Conservation (phyloP, 306 rosid genomes). For the Cicer cuneatum region DNA sequence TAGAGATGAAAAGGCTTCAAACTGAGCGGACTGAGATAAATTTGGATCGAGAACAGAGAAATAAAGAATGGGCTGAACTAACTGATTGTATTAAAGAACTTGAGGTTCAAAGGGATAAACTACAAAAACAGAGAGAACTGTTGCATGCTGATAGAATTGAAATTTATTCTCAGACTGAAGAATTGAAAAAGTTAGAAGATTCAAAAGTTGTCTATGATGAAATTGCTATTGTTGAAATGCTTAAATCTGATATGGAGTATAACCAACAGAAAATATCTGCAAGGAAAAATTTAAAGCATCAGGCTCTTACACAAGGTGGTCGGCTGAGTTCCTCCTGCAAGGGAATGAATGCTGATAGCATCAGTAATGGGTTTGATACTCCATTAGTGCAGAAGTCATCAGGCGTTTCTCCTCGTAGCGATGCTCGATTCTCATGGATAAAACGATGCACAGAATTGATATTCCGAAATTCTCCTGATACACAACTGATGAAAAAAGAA, state of each 20-base stretch:
- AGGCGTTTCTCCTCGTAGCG: slow-evolving; percentile 55
- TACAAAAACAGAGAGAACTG: slow-evolving; percentile 82
- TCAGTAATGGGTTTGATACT: slow-evolving; percentile 55
- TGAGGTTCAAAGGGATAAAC: slow-evolving; percentile 82
- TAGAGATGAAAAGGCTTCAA: slow-evolving; percentile 81
- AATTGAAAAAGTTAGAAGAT: slow-evolving; percentile 70
- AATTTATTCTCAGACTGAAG: slow-evolving; percentile 75
- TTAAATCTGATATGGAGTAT: slow-evolving; percentile 61
- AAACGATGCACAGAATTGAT: slow-evolving; percentile 73
- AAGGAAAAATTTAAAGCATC: slow-evolving; percentile 56
- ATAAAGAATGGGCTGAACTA: slow-evolving; percentile 90
- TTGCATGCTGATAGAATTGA: slow-evolving; percentile 84
- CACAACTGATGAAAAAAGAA: slow-evolving; percentile 39
- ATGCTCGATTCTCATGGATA: slow-evolving; percentile 75
- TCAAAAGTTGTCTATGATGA: slow-evolving; percentile 71
- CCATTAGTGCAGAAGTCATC: slow-evolving; percentile 53
- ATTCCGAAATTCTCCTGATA: slow-evolving; percentile 71
- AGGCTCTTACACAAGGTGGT: slow-evolving; percentile 39
- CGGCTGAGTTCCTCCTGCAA: slow-evolving; percentile 47
- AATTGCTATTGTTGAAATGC: slow-evolving; percentile 55
- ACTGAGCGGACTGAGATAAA: slow-evolving; percentile 79
- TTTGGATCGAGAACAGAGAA: slow-evolving; percentile 83
- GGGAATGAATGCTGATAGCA: slow-evolving; percentile 41
- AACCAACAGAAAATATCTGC: slow-evolving; percentile 55
- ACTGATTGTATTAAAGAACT: slow-evolving; percentile 85